Evolutionary conservation across 345 rosid species (phyloP).

Genomic region (Boechera stricta): DNA sequence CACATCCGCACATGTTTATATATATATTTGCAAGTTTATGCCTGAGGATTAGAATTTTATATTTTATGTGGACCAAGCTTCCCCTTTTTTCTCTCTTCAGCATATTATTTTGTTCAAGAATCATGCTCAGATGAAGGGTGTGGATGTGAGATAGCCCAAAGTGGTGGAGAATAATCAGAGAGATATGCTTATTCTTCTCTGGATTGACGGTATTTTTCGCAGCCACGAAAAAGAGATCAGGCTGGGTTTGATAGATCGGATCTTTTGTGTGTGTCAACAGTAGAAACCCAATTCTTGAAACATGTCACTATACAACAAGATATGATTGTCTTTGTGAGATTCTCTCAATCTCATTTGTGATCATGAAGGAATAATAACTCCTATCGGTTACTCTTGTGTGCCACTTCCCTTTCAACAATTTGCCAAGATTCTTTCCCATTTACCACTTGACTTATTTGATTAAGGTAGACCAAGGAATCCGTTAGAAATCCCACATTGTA

Average conservation of each 20-base stretch:
- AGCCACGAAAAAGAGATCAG: conserved; percentile 23
- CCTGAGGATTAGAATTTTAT: conserved; percentile 26
- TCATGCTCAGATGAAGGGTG: conserved; percentile 41
- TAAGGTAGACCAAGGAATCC: conserved; percentile 6
- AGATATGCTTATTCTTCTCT: conserved; percentile 43
- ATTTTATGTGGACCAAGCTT: conserved; percentile 37
- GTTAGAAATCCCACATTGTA: not conserved
- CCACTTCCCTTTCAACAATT: conserved; percentile 34
- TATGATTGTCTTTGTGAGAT: conserved; percentile 41
- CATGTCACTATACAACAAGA: conserved; percentile 39
- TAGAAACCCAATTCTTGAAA: conserved; percentile 31
- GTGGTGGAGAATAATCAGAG: conserved; percentile 42
- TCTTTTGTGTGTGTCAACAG: conserved; percentile 1
- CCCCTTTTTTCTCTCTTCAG: conserved; percentile 3
- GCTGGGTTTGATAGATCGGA: conserved; percentile 18
- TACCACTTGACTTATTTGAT: conserved; percentile 19
- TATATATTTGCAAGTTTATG: conserved; percentile 15
- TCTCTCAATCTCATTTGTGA: conserved; percentile 41
- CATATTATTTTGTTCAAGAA: conserved; percentile 37
- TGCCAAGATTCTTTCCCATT: conserved; percentile 11
- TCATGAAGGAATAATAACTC: conserved; percentile 35
- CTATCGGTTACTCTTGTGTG: conserved; percentile 5
- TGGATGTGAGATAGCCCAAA: conserved; percentile 34
- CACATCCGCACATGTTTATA: conserved; percentile 34
- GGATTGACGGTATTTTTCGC: conserved; percentile 30